These are phyloP conservation scores for Starmera amethionina DNA, from an alignment of 805 yeast species.

Conservation along the genomic window DNA sequence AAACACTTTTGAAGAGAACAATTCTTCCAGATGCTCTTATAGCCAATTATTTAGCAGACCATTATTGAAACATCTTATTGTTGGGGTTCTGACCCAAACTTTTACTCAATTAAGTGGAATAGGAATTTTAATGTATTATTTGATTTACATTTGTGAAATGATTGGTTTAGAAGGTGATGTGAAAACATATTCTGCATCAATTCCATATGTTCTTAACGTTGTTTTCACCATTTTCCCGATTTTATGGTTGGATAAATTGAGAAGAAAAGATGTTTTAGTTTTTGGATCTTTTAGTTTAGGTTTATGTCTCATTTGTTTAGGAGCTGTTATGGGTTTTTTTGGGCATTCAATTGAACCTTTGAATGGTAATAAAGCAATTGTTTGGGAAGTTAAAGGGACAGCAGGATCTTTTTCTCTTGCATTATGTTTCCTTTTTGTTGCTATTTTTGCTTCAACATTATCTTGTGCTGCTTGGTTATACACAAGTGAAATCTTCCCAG, in stretches of 20 bases:
- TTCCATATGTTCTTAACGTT: slow-evolving; percentile 31
- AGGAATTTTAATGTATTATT: slow-evolving; percentile 32
- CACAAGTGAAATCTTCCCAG: slow-evolving; percentile 39
- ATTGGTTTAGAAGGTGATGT: slow-evolving; percentile 30
- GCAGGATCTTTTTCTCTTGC: slow-evolving; percentile 36
- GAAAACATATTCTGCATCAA: slow-evolving; percentile 24
- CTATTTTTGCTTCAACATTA: slow-evolving; percentile 36
- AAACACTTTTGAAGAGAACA: slow-evolving; percentile 11
- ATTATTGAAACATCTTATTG: slow-evolving; percentile 25
- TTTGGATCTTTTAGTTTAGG: slow-evolving; percentile 33
- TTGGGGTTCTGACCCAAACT: slow-evolving; percentile 30
- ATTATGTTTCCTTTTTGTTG: slow-evolving; percentile 32
- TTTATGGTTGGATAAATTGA: slow-evolving; percentile 29
- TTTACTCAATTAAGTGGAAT: slow-evolving; percentile 38
- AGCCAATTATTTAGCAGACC: slow-evolving; percentile 23
- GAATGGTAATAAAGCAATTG: slow-evolving; percentile 23
- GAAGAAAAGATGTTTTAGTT: slow-evolving; percentile 37
- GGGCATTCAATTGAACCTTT: slow-evolving; percentile 24
- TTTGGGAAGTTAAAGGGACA: slow-evolving; percentile 25
- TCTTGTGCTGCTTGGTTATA: slow-evolving; percentile 40
- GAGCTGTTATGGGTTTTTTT: slow-evolving; percentile 24
- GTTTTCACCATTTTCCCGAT: slow-evolving; percentile 35
- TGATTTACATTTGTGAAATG: slow-evolving; percentile 36
- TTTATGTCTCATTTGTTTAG: slow-evolving; percentile 24
- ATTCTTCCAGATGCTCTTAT: slow-evolving; percentile 20